phyloP scores from a whole-genome alignment of 768 basidiomycete genomes.

The Termitomyces sp. region DNA sequence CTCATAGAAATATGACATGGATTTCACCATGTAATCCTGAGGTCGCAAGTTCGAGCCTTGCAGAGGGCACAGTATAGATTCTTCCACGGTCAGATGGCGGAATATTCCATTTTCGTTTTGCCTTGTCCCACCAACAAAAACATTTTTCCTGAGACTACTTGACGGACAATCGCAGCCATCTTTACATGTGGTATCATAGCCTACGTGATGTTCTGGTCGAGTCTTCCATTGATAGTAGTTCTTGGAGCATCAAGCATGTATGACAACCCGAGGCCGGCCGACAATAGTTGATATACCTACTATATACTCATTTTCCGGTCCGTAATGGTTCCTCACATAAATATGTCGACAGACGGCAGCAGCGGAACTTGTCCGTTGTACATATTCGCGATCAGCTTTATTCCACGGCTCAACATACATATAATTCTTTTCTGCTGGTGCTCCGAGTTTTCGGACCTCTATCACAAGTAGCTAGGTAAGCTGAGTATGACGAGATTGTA shows the following conservation, averaged over 20 bases:
- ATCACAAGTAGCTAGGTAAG: background rate
- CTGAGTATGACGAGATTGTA: background rate
- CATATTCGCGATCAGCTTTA: background rate
- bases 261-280: background rate
- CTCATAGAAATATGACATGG: constrained; percentile 18
- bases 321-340: background rate
- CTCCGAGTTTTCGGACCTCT: background rate
- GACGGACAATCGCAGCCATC: background rate
- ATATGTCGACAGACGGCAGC: too few species aligned
- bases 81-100: too few species aligned
- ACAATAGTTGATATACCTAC: background rate
- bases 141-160: background rate
- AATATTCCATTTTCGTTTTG: background rate
- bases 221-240: background rate
- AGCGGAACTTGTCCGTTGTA: background rate
- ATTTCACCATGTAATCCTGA: constrained; percentile 31
- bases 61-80: too few species aligned
- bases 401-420: background rate
- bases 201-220: background rate
- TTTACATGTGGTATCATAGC: too few species aligned
- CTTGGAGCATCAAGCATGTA: background rate
- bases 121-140: too few species aligned
- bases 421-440: background rate
- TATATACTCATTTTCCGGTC: background rate
- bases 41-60: constrained; percentile 53